Evolutionary conservation across 768 basidiomycete species (phyloP), one percentile per base, ranked within the genome.

Genomic region (Psilocybe cyanescens): DNA sequence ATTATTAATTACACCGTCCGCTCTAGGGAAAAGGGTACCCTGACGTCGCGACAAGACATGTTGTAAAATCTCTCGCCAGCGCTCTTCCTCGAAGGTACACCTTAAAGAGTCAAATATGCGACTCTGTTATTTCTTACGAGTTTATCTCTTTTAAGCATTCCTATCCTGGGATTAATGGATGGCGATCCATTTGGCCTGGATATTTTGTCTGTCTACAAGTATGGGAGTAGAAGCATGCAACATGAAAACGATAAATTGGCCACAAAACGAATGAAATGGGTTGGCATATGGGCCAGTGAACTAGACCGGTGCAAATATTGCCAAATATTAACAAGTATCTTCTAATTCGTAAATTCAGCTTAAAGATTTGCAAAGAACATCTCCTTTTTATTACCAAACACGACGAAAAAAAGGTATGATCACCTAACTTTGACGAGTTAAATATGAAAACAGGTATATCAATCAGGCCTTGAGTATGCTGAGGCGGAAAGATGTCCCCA

Each of bases 21-120:
- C 12, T 56, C 8, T 66, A 97, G 95, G 97, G 97, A 0, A 99
- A 97, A 72, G 97, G 97, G 2, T 99, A 97, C 74, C 97, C 97
- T 0, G 97, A 99, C 70, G 75, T 97, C 3, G 90, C 95, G 2
- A 97, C 97, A 0, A 83, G 95, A 6, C 88, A 96, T 65, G 81
- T 99, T 6, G 84, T 96, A 48, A 86, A 87, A 59, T 85, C 83
- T 0, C 79, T 99, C 2, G 83, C 90, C 1, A 82, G 87, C 41
- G 82, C 83, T 35, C 81, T 94, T 17, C 89, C 90, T 2, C 48
- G 73, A 45, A 75, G 75, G 94, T 92, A 71, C 65, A 76, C 39
- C n/a, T 37, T 35, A 28, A 9, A 39, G 28, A 28, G 6, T 11
- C n/a, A 11, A 19, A 46, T 14, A 4, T 50, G 16, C 24, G 2